Conservation (phyloP, 129 eudicot species). For the Arctium minus region DNA sequence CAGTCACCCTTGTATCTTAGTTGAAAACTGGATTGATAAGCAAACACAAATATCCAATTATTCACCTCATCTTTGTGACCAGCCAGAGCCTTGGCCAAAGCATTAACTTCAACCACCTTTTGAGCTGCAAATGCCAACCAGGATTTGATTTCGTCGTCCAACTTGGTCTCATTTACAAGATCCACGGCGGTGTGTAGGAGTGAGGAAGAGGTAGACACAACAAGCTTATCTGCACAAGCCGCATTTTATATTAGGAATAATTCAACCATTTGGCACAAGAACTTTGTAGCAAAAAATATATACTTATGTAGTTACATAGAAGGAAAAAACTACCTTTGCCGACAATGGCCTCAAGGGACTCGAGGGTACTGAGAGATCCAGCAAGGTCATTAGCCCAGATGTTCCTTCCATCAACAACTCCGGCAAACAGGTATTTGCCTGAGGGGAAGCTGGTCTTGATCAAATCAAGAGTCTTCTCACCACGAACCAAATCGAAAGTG, state of each 20-base stretch:
- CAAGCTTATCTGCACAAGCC: constrained; percentile 72
- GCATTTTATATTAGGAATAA: background rate
- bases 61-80: constrained; percentile 85
- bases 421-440: constrained; percentile 76
- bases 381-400: constrained; percentile 96
- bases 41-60: background rate
- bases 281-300: background rate
- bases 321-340: constrained; percentile 63
- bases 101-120: constrained; percentile 87
- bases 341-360: constrained; percentile 76
- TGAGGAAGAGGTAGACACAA: constrained; percentile 92
- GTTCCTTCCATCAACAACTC: constrained; percentile 96
- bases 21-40: background rate
- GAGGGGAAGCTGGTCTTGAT: constrained; percentile 58
- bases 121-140: constrained; percentile 99
- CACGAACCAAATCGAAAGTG: constrained; percentile 91
- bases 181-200: constrained; percentile 97
- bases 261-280: background rate
- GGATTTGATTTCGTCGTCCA: constrained; percentile 80
- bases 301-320: background rate
- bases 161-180: constrained; percentile 82
- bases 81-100: constrained; percentile 87
- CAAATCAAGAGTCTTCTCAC: constrained; percentile 59
- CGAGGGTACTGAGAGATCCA: constrained; percentile 52
- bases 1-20: background rate